phyloP scores from a whole-genome alignment of 1,284 basidiomycete species.

The Spongispora temasekensis region DNA sequence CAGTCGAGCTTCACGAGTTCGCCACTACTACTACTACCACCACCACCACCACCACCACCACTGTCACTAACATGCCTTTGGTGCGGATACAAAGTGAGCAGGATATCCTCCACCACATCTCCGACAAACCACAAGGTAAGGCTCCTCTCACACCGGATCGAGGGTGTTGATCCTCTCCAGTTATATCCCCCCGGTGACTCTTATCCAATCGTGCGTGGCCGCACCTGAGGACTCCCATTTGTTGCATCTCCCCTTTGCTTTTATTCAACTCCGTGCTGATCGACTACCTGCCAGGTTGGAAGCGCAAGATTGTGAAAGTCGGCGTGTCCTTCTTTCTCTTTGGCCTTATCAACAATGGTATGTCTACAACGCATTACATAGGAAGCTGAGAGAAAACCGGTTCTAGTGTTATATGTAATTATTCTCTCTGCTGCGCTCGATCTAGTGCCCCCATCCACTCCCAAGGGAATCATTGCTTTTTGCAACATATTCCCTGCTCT shows the following conservation, averaged over 20 bases:
- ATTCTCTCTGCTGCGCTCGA: conserved; percentile 96
- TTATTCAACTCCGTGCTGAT: conserved; percentile 18
- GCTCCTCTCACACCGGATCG: conserved; percentile 3
- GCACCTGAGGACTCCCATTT: conserved; percentile 16
- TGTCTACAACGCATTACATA: conserved; percentile 2
- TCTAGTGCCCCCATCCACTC: conserved; percentile 86
- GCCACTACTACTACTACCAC: too few relatives aligned
- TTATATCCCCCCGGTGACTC: conserved; percentile 17
- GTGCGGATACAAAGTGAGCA: conserved; percentile 12
- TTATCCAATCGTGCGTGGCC: conserved; percentile 7
- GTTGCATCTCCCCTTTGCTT: conserved; percentile 22
- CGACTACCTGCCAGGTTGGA: conserved; percentile 17
- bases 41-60: conserved; percentile 24
- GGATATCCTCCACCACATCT: conserved; percentile 11
- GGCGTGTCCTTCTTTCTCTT: conserved; percentile 58
- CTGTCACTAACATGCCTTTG: conserved; percentile 18
- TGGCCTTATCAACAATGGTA: conserved; percentile 60
- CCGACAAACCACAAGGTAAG: conserved; percentile 31
- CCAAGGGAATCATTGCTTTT: conserved; percentile 92
- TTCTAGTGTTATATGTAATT: conserved; percentile 87
- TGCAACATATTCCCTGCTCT: conserved; percentile 87
- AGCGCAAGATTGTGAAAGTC: conserved; percentile 34
- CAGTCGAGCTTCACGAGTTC: conserved; percentile 10
- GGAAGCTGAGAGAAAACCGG: background rate
- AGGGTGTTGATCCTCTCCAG: conserved; percentile 33